Evolutionary conservation across 176 grass and related monocot genomes (phyloP), one percentile per base, ranked within the genome.

Genomic region (Elymus sibiricus): DNA sequence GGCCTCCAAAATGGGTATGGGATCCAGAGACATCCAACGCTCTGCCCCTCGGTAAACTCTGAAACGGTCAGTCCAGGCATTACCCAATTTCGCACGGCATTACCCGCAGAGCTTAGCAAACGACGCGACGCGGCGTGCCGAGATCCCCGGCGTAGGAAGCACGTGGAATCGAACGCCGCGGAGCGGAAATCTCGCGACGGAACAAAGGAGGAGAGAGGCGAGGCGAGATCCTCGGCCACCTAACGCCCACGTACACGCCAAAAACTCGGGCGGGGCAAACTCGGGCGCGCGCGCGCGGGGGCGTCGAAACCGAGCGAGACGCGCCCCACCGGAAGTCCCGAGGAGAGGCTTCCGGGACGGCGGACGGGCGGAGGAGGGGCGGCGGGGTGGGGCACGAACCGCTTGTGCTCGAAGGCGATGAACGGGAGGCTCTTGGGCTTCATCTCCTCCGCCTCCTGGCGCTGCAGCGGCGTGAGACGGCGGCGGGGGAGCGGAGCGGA

Each of bases 371-470:
- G 38, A 19, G 51, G 34, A 11, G 24, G 13, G 47, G 1, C 26
- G 6, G 71, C 2, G 64, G 2, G 65, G 64, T 7, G 69, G 68
- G 65, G 73, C 75, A 85, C 88, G 72, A 82, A 95, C 93, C 93
- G 88, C 86, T 93, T 95, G 90, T 95, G 93, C 88, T 95, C 93
- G 61, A 93, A 95, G 85, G 93, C 91, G 85, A 95, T 95, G 75
- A 95, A 92, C 43, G 93, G 93, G 83, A 95, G 89, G 86, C 88
- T 95, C 86, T 95, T 95, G 70, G 88, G 90, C 88, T 89, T 95
- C 93, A 95, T 95, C 83, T 78, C 47, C 49, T 53, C 49, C 49
- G 49, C 76, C 79, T 40, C 43, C 31, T 71, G 49, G 72, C 64
- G 14, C 37, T 11, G 46, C 80, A 1, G 42, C 55, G 49, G 46